Evolutionary conservation across 2,329 filamentous ascomycete genomes (phyloP), one percentile per base, ranked within the genome.

Genomic region (Fusarium sp.): DNA sequence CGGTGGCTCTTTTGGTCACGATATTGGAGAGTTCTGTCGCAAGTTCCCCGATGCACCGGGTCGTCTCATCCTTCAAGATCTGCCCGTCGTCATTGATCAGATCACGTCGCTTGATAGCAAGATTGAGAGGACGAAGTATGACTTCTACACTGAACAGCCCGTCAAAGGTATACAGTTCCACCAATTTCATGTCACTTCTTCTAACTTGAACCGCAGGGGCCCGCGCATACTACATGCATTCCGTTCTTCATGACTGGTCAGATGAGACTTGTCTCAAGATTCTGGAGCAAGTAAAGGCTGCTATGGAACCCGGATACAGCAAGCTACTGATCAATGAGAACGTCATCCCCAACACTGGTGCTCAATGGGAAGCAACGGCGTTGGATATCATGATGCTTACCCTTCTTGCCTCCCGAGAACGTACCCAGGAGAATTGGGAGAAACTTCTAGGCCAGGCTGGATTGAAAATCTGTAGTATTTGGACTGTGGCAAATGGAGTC

Each of bases 11-110:
- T 55, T 77, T 6, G 80, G 80, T 1, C 78, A 81, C 44, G 78
- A 81, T 46, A 57, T 81, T 7, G 71, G 70, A 16, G 76, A 77
- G 31, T 80, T 80, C 26, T 53, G 68, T 4, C 64, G 69, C 1
- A 79, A 80, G 47, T 79, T 80, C 62, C 79, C 82, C 0, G 50
- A 77, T 1, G 71, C 76, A 0, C 78, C 80, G 0, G 84, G 84
- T 4, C 75, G 78, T 6, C 71, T 86, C 4, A 72, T 87, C 2
- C 74, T 87, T 0, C 84, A 88, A 66, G 86, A 88, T 63, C 75
- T 83, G 8, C 78, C 80, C 0, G 72, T 77, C 5, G 81, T 86
- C 8, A 77, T 82, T 23, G 66, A 57, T 9, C 72, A 80, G 49
- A 76, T 78, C 21, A 58, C 73, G 23, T 63, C 75, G 4, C 68